phyloP scores from a whole-genome alignment of 129 eudicot genomes.

The Pseudognaphalium luteoalbum region DNA sequence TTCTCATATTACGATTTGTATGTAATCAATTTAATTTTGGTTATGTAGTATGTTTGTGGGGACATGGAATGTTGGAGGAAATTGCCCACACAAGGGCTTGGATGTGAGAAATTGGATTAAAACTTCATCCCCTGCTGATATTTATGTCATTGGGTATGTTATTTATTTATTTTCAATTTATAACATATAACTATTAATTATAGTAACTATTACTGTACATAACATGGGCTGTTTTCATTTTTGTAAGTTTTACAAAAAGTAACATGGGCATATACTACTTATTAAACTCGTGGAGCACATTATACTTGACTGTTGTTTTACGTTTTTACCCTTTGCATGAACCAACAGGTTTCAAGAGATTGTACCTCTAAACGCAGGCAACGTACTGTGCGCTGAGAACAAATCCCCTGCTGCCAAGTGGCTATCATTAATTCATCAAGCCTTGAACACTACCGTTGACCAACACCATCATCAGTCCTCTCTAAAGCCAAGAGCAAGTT shows the following conservation, averaged over 20 bases:
- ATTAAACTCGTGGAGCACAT: too few relatives aligned
- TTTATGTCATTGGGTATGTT: slow-evolving; percentile 84
- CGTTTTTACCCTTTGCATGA: slow-evolving; percentile 18
- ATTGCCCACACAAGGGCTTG: slow-evolving; percentile 58
- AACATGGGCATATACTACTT: neutral
- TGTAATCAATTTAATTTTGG: neutral
- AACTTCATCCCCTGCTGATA: slow-evolving; percentile 63
- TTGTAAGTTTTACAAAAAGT: neutral
- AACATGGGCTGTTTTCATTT: neutral
- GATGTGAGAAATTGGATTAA: slow-evolving; percentile 62
- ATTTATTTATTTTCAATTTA: neutral
- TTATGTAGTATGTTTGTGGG: slow-evolving; percentile 78
- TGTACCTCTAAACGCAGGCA: slow-evolving; percentile 89
- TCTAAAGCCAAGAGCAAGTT: slow-evolving; percentile 53
- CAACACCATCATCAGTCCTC: slow-evolving; percentile 28
- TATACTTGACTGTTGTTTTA: slow-evolving; percentile 16
- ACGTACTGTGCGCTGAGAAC: slow-evolving; percentile 84
- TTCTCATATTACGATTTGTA: neutral
- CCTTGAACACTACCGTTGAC: slow-evolving; percentile 45
- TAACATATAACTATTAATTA: neutral
- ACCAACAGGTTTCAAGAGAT: slow-evolving; percentile 85
- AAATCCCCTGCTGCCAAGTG: slow-evolving; percentile 71
- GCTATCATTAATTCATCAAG: slow-evolving; percentile 66
- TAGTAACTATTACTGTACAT: neutral
- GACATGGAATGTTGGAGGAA: slow-evolving; percentile 97